A percentile compares a stretch with the other conserved stretches of the same genome.
Conservation (phyloP, 1,284 basidiomycete genomes). For the Ganoderma boninense region DNA sequence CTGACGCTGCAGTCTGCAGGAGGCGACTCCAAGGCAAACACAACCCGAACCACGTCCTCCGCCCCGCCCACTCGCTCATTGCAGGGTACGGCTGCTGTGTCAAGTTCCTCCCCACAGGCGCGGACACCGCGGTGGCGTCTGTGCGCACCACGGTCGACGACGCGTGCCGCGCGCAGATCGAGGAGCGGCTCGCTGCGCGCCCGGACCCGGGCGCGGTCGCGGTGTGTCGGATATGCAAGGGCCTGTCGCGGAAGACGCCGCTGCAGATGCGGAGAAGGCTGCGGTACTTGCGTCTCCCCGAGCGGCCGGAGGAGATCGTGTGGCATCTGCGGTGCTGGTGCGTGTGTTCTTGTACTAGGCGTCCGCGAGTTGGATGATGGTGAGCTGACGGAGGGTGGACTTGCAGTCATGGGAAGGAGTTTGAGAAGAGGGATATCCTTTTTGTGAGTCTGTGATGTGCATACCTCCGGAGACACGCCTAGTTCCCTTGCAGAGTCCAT, state of each 20-base stretch:
- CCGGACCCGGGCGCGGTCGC: background rate
- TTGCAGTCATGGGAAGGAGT: slow-evolving; percentile 22
- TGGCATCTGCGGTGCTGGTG: slow-evolving; percentile 16
- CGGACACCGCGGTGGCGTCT: background rate
- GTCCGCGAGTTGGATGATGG: background rate
- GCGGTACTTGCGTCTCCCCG: background rate
- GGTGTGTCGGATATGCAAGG: slow-evolving; percentile 16
- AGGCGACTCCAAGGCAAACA: background rate
- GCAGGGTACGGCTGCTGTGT: slow-evolving; percentile 5
- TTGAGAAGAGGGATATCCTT: slow-evolving; percentile 17
- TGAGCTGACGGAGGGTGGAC: background rate
- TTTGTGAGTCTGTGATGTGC: background rate
- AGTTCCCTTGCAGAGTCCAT: too few relatives aligned
- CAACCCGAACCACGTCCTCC: slow-evolving; percentile 1
- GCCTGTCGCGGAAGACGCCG: background rate
- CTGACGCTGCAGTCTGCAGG: too few relatives aligned
- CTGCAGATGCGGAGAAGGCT: background rate
- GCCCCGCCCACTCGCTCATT: background rate
- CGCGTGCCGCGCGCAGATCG: slow-evolving; percentile 7
- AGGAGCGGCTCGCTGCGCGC: background rate
- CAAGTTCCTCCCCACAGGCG: slow-evolving; percentile 13
- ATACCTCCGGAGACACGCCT: too few relatives aligned
- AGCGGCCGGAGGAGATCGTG: slow-evolving; percentile 12
- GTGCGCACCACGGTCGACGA: slow-evolving; percentile 6
- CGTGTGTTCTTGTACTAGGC: background rate